A percentile compares a stretch with the other conserved stretches of the same genome.
These are phyloP conservation scores for Colletotrichum camelliae DNA, from an alignment of 2,329 filamentous ascomycete genomes.

Conservation along the genomic window DNA sequence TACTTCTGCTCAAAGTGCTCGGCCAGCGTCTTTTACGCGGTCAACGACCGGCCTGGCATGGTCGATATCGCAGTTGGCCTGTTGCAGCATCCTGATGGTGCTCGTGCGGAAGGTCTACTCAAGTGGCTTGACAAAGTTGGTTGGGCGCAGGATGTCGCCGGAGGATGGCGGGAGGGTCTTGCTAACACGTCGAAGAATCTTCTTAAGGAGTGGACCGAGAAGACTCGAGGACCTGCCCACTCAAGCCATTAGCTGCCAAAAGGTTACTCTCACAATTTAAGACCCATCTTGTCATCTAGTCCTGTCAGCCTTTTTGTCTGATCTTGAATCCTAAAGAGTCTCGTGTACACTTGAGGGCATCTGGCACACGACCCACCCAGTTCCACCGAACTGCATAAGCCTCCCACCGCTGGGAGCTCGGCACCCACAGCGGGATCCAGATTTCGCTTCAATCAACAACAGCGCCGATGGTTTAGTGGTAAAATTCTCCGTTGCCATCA, in stretches of 20 bases:
- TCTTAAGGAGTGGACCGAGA: not conserved
- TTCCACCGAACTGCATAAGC: not conserved
- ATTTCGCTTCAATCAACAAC: rapidly evolving
- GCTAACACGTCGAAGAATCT: conserved; percentile 30
- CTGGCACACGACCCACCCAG: not conserved
- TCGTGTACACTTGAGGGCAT: not conserved
- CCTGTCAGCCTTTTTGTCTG: rapidly evolving
- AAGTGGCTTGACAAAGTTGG: conserved; percentile 44
- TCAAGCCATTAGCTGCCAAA: not conserved
- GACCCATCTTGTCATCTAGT: not conserved
- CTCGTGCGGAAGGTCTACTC: conserved; percentile 49
- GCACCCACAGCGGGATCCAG: not conserved
- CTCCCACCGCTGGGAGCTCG: rapidly evolving
- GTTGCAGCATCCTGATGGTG: conserved; percentile 47
- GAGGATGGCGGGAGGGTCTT: conserved; percentile 45
- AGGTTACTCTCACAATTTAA: not conserved
- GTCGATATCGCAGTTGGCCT: conserved; percentile 51
- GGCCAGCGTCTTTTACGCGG: conserved; percentile 50
- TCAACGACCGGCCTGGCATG: conserved; percentile 39
- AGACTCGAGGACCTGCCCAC: not conserved
- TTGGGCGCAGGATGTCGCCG: conserved; percentile 38
- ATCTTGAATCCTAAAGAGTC: not conserved
- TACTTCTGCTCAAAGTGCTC: conserved; percentile 56
- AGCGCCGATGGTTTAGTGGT: not conserved
- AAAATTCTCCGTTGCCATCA: not conserved